Percentiles rank a stretch among this genome's conserved stretches.
Conservation (phyloP, 345 rosid species). For the Eucalyptus lansdowneana region DNA sequence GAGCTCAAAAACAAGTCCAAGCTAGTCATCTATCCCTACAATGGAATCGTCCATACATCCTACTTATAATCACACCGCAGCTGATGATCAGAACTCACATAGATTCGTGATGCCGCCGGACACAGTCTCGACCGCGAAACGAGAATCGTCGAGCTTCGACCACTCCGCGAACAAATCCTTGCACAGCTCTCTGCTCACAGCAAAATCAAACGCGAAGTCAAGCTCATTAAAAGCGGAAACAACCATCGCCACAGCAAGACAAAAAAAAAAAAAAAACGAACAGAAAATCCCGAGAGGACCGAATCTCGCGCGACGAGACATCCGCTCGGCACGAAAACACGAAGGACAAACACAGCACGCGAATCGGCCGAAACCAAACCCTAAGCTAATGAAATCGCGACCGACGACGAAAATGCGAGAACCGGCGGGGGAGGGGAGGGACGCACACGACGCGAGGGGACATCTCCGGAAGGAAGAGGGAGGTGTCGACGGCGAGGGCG, state of each 20-base stretch:
- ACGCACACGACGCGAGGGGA: neutral
- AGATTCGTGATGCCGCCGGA: constrained; percentile 97
- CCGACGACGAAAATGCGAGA: neutral
- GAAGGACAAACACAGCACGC: neutral
- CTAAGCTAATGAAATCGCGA: neutral
- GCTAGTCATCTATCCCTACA: neutral
- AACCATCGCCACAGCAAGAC: neutral
- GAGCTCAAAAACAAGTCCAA: neutral
- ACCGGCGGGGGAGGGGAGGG: neutral
- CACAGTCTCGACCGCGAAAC: constrained; percentile 59
- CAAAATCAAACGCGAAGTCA: neutral
- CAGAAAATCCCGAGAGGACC: neutral
- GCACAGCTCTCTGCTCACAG: constrained; percentile 43
- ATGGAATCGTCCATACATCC: neutral
- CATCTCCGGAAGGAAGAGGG: neutral
- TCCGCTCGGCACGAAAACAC: neutral
- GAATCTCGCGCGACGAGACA: neutral
- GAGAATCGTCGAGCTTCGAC: constrained; percentile 52
- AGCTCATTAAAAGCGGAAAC: neutral
- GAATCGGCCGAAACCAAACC: neutral
- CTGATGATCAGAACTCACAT: constrained; percentile 26
- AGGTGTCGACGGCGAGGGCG: neutral
- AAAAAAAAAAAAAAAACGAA: neutral
- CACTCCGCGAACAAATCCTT: constrained; percentile 82
- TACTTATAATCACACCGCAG: neutral